Base-by-base conservation (phyloP, 108 stramenopile genomes). In the Pseudonitzschia multiseries region DNA sequence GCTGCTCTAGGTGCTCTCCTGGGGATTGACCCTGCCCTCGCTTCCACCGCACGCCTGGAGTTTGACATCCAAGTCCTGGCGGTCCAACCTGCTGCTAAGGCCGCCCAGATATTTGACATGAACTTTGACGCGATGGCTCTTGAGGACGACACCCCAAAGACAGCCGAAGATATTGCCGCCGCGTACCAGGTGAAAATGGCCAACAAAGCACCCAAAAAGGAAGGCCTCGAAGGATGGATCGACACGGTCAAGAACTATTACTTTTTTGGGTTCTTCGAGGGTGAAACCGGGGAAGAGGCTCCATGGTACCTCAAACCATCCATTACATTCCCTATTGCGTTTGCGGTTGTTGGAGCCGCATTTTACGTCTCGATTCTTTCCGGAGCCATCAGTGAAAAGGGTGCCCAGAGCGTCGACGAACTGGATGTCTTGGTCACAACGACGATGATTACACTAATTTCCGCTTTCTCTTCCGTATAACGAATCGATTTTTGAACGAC, bases 221-320 rank as follows among this genome's bases (percentile, higher is more conserved):
- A 91, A 76, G 93, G 93, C 0, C 64, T 93, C 10, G 89, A 83
- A 41, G 84, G 81, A 62, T 86, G 72, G 24, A 78, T 94, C 54
- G 88, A 87, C 33, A 91, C 87, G 83, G 75, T 86, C 21, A 89
- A 88, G 71, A 81, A 76, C 28, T 94, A 89, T 46, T 97, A 97
- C 72, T 93, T 97, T 75, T 97, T 96, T 73, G 96, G 96, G 21
- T 86, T 97, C 63, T 97, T 97, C 70, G 96, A 96, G 76, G 89
- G 90, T 32, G 93, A 96, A 77, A 94, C 95, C 17, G 96, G 95
- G 29, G 81, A 95, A 78, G 79, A 90, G 73, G 89, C 96, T 1
- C 96, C 96, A 28, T 97, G 96, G 96, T 92, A 90, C 76, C 81
- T 97, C 59, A 85, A 87, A 54, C 96, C 96, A 28, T 87, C 84